phyloP scores from a whole-genome alignment of 768 basidiomycete genomes.

The Boletus reticulatus region DNA sequence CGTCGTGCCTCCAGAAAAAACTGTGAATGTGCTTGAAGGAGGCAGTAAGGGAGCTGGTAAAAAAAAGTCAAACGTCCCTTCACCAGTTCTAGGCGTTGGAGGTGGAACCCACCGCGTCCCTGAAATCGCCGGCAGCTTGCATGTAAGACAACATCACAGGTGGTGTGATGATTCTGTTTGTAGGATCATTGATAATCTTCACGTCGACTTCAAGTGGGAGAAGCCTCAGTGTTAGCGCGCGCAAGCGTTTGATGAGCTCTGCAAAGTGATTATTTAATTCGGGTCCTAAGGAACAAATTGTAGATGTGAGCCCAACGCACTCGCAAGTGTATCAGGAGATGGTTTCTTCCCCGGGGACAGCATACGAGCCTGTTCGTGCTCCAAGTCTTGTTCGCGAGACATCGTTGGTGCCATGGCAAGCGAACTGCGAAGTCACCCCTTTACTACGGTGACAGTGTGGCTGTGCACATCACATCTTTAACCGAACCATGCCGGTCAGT shows the following conservation, averaged over 20 bases:
- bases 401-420: slow-evolving; percentile 4
- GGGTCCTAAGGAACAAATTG: no score
- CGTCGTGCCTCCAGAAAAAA: slow-evolving; percentile 82
- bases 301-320: slow-evolving; percentile 40
- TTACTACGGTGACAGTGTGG: slow-evolving; percentile 3
- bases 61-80: not conserved
- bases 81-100: not conserved
- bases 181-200: slow-evolving; percentile 65
- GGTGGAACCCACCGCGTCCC: slow-evolving; percentile 62
- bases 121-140: slow-evolving; percentile 84
- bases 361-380: slow-evolving; percentile 43
- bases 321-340: slow-evolving; percentile 71
- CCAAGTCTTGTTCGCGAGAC: slow-evolving; percentile 25
- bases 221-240: slow-evolving; percentile 69
- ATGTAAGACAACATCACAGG: slow-evolving; percentile 74
- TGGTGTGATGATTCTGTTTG: slow-evolving; percentile 81
- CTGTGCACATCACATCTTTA: slow-evolving; percentile 28
- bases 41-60: slow-evolving; percentile 73
- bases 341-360: slow-evolving; percentile 50
- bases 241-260: slow-evolving; percentile 82
- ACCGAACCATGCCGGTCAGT: slow-evolving; percentile 53
- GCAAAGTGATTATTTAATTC: not conserved
- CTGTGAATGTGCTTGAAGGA: slow-evolving; percentile 72
- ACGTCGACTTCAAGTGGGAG: slow-evolving; percentile 80
- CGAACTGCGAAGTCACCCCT: not conserved